phyloP scores from a whole-genome alignment of 257 asterid species.

The Solanum microdontum region DNA sequence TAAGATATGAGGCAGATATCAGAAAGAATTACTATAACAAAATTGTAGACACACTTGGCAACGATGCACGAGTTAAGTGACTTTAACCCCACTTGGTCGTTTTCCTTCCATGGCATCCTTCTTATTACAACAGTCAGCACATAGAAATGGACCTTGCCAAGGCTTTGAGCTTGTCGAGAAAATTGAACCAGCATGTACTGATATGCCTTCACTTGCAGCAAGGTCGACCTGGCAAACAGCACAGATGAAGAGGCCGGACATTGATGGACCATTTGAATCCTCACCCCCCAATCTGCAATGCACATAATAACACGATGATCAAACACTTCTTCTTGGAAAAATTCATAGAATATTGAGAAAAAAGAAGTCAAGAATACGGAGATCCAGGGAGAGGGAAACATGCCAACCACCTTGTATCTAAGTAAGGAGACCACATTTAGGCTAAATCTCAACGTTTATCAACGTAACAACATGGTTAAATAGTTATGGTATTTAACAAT shows the following conservation, averaged over 20 bases:
- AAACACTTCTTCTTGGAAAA: background rate
- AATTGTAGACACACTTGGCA: background rate
- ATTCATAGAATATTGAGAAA: background rate
- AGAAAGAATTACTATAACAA: conserved; percentile 5
- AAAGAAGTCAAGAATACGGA: background rate
- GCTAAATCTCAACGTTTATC: background rate
- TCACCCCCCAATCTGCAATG: conserved; percentile 54
- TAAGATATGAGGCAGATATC: background rate
- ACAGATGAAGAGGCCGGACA: conserved; percentile 42
- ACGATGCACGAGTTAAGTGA: conserved; percentile 3
- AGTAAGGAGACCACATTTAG: background rate
- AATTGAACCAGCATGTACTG: conserved; percentile 75
- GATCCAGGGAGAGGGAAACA: background rate
- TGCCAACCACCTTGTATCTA: background rate
- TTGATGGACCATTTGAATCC: conserved; percentile 25
- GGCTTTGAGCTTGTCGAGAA: conserved; percentile 67
- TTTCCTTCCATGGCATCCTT: conserved; percentile 83
- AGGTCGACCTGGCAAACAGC: conserved; percentile 59
- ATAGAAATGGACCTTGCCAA: conserved; percentile 89
- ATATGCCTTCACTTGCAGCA: conserved; percentile 57
- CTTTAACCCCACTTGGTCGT: conserved; percentile 36
- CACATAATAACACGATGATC: background rate
- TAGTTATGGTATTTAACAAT: background rate
- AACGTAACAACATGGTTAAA: background rate
- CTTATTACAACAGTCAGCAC: conserved; percentile 59